Percentiles rank a stretch among this genome's conserved stretches.
Conservation (phyloP, 2,329 filamentous ascomycete species). For the Neoarthrinium moseri region DNA sequence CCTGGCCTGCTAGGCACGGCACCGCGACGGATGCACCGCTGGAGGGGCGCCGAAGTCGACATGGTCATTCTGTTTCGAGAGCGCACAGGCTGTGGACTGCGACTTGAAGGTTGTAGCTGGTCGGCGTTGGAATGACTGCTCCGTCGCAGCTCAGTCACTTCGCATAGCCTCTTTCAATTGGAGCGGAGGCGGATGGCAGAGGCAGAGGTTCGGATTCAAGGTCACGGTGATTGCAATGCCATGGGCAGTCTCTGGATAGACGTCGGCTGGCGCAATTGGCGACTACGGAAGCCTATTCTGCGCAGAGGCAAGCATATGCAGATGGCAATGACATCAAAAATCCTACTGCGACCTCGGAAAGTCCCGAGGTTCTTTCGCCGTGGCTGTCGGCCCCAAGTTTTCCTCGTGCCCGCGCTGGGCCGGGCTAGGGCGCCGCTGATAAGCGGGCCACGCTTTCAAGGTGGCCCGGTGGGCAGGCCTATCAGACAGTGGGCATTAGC, state of each 20-base stretch:
- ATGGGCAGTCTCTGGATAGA: neutral
- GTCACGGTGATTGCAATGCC: neutral
- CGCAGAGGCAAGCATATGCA: neutral
- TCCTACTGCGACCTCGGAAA: conserved; percentile 1
- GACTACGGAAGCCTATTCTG: neutral
- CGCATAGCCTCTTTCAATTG: no score
- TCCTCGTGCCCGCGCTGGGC: no score
- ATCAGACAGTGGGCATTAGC: no score
- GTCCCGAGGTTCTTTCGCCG: conserved; percentile 2
- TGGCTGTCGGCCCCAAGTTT: no score
- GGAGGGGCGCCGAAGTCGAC: conserved; percentile 26
- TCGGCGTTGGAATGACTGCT: neutral
- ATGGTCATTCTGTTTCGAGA: conserved; percentile 13
- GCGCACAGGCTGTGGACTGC: neutral
- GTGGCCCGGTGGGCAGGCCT: no score
- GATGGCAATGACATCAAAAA: conserved; percentile 4
- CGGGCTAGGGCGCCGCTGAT: no score
- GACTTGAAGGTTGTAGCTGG: neutral
- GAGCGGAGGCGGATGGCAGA: neutral
- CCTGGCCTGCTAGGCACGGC: conserved; percentile 19
- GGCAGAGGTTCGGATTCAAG: neutral
- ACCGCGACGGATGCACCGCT: conserved; percentile 22
- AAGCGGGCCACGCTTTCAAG: no score
- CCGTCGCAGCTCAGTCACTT: neutral
- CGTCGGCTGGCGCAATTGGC: neutral